A percentile compares a stretch with the other conserved stretches of the same genome.
These are phyloP conservation scores for Euphrasia confusa DNA, from an alignment of 257 asterid genomes.

Conservation along the genomic window DNA sequence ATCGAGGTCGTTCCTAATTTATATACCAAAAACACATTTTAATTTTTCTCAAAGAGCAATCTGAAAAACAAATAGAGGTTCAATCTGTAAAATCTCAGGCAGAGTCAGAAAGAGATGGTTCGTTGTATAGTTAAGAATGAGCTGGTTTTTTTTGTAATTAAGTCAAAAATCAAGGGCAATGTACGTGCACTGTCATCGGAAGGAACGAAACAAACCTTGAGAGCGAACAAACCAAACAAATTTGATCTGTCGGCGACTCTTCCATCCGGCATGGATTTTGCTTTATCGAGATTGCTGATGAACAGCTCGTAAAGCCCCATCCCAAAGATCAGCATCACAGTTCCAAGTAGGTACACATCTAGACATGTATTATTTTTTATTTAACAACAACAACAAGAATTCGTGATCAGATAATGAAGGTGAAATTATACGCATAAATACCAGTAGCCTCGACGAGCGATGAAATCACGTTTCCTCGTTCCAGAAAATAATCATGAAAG, in stretches of 20 bases:
- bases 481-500: slow-evolving; percentile 49
- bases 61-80: too few species aligned
- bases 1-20: slow-evolving; percentile 77
- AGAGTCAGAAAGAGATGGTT: too few species aligned
- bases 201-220: slow-evolving; percentile 48
- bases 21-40: too few species aligned
- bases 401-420: background rate
- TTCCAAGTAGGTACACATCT: slow-evolving; percentile 89
- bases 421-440: slow-evolving; percentile 21
- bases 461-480: slow-evolving; percentile 55
- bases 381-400: background rate
- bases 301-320: slow-evolving; percentile 96
- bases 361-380: background rate
- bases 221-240: slow-evolving; percentile 70
- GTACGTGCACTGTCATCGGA: background rate
- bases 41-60: too few species aligned
- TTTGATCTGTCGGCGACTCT: slow-evolving; percentile 45
- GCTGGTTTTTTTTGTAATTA: too few species aligned
- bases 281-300: slow-evolving; percentile 85
- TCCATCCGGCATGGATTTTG: slow-evolving; percentile 47
- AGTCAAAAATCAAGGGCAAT: too few species aligned
- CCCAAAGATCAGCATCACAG: slow-evolving; percentile 95
- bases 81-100: too few species aligned
- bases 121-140: too few species aligned
- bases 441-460: slow-evolving; percentile 90